Percentiles rank a stretch among this genome's conserved stretches.
Conservation (phyloP, 768 basidiomycete genomes). For the Boletus sp. region DNA sequence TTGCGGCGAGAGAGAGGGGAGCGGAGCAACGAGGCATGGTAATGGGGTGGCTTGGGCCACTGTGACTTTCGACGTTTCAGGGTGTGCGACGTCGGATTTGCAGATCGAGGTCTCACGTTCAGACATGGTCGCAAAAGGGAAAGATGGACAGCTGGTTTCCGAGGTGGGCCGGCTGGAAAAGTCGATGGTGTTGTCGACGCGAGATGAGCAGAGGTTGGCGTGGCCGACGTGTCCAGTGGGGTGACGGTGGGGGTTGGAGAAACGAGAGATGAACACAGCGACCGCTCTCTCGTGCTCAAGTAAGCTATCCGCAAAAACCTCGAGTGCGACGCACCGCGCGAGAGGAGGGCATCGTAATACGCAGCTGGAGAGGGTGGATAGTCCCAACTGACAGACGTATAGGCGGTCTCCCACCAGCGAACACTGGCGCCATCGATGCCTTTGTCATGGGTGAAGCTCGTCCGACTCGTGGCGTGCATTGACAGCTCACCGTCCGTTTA, state of each 20-base stretch:
- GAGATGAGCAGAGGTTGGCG: neutral
- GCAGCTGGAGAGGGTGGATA: constrained; percentile 17
- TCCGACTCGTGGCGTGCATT: constrained; percentile 16
- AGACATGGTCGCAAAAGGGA: neutral
- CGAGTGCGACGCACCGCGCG: constrained; percentile 28
- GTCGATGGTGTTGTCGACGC: neutral
- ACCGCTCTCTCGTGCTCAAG: constrained; percentile 10
- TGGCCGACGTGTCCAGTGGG: constrained; percentile 1
- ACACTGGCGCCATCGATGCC: neutral
- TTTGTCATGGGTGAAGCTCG: constrained; percentile 4
- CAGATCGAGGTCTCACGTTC: constrained; percentile 1
- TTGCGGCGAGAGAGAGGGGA: constrained; percentile 25
- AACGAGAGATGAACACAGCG: neutral
- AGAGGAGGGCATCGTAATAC: constrained; percentile 21
- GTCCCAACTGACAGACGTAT: constrained; percentile 21
- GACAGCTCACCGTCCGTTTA: constrained; percentile 6
- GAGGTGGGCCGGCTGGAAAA: neutral
- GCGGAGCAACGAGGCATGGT: constrained; percentile 28
- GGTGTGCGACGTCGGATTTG: constrained; percentile 4
- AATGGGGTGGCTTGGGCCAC: constrained; percentile 29
- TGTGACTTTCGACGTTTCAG: constrained; percentile 13
- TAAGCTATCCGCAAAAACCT: constrained; percentile 27
- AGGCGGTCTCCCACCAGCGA: constrained; percentile 10
- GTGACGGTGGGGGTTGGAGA: neutral
- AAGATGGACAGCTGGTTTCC: neutral